Evolutionary conservation across 2,329 filamentous ascomycete species (phyloP), one percentile per base, ranked within the genome.

Genomic region (Alternaria arbusti): DNA sequence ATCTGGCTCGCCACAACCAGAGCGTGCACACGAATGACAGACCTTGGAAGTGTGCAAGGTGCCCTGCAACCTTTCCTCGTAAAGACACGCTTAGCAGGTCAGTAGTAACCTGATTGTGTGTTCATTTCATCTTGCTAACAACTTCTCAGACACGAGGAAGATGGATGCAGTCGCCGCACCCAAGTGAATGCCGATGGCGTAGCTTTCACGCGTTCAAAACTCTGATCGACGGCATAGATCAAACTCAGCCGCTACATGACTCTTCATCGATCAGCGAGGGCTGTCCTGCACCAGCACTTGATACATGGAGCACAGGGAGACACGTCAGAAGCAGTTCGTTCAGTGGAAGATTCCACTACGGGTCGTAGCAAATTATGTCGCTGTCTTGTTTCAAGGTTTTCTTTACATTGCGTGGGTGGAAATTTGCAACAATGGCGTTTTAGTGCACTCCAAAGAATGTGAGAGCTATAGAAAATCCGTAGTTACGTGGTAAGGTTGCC

Each of bases 31-130:
- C 89, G 76, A 93, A 92, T 79, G 85, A 90, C 66, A 87, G 88
- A 59, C 89, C 90, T 69, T 89, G 90, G 78, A 84, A 84, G 63
- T 96, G 93, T 75, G 85, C 89, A 64, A 89, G 89, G 64, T 96
- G 93, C 74, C 86, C 86, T 30, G 86, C 88, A 57, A 84, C 86
- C 45, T 96, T 96, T 82, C 89, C 91, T 25, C 87, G 93, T 47
- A 94, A 93, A 77, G 93, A 96, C 73, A 96, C 92, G 1, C 83
- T 96, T n/a, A 83, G 89, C 80, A 90, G 93, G 92, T 93, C 81
- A 80, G 85, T 65, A 56, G 17, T 15, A n/a, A 5, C 30, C 20
- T n/a, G 8, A 9, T 10, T 17, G 11, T 25, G 7, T 36, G 20
- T 9, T n/a, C 55, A 25, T 26, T 58, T 49, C 52, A 45, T 25